Base-by-base conservation (phyloP, 805 yeast genomes). In the Kluyveromyces aestuarii region DNA sequence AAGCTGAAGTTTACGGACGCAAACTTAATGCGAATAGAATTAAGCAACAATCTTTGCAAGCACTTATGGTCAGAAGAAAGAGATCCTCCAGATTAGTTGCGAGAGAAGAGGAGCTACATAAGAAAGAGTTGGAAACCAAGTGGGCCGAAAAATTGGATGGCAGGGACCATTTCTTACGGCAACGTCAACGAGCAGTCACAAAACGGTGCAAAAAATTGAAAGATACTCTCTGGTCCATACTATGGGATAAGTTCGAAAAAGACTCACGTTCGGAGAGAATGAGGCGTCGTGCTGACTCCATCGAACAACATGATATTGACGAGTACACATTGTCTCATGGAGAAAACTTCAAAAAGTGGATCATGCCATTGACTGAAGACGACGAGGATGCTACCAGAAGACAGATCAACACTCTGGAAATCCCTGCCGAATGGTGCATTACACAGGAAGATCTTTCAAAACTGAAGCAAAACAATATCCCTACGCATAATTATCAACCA, bases 51-150 rank as follows among this genome's bases (percentile, higher is more conserved):
- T 81, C 84, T 53, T 72, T 85, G 74, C 78, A 77, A 44, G 76
- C 75, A 19, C 62, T 86, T 48, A 65, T 86, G 58, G 81, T 81
- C 4, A 77, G 84, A 49, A 73, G 93, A 57, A 85, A 86, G 57
- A 73, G 87, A 54, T 84, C 91, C 0, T 79, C 88, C 1, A 74
- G 93, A 64, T 64, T 86, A 41, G 86, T 82, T 55, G 84, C 84
- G 17, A 80, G 78, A 57, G 84, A 80, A 52, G 87, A 84, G 52
- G 78, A 75, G 18, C 72, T 72, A 46, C 68, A 68, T 44, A 61
- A 68, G 30, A 72, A 71, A 49, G 72, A 72, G 43, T 71, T 75
- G 49, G 77, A 72, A 44, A 74, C 74, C 37, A 44, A 52, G 18
- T 57, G 65, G 56, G 45, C 47, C 19, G 63, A 59, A 48, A 69